phyloP scores from a whole-genome alignment of 345 rosid species.

The Nasturtium officinale region DNA sequence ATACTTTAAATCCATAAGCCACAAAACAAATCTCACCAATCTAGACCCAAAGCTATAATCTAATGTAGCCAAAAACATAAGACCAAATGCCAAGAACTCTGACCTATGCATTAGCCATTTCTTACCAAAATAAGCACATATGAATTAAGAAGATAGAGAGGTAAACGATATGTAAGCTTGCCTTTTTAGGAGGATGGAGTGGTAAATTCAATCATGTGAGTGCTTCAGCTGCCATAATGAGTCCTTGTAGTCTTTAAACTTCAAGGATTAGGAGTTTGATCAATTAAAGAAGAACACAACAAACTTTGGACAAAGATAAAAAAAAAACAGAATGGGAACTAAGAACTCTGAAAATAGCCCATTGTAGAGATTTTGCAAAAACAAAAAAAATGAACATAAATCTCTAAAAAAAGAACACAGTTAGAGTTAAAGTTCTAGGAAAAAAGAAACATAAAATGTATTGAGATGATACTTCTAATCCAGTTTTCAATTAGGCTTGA shows the following conservation, averaged over 20 bases:
- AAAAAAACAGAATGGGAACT: background rate
- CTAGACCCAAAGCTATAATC: background rate
- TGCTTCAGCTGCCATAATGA: background rate
- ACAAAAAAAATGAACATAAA: background rate
- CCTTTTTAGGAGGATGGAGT: background rate
- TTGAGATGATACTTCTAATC: constrained; percentile 6
- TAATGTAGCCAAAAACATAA: background rate
- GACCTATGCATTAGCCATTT: background rate
- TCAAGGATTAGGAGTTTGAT: background rate
- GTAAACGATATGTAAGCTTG: background rate
- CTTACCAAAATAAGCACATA: background rate
- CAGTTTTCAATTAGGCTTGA: background rate
- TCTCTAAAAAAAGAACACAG: constrained; percentile 3
- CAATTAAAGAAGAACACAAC: background rate
- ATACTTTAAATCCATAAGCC: background rate
- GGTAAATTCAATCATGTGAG: background rate
- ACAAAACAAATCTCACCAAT: background rate
- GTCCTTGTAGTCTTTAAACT: background rate
- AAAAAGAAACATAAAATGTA: background rate
- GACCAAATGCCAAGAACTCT: background rate
- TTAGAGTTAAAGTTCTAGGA: background rate
- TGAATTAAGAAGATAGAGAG: too few species aligned
- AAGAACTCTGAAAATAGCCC: background rate
- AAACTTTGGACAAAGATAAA: background rate
- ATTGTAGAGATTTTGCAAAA: background rate